A percentile compares a stretch with the other conserved stretches of the same genome.
Conservation (phyloP, 345 rosid genomes). For the Gossypium australe region DNA sequence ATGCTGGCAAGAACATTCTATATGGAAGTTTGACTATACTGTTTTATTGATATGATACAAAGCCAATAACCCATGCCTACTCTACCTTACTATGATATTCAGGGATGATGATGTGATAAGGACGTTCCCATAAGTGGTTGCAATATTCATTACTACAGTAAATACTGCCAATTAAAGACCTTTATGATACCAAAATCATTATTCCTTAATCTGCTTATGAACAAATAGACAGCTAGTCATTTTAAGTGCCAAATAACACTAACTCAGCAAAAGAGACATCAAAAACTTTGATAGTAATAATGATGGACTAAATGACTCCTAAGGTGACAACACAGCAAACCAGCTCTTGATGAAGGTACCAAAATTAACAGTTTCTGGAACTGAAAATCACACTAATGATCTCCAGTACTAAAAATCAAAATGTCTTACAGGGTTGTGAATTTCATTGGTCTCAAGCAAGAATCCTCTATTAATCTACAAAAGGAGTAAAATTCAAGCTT, state of each 20-base stretch:
- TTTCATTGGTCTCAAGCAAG: background rate
- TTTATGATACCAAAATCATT: background rate
- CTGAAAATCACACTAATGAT: background rate
- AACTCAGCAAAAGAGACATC: background rate
- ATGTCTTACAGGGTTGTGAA: background rate
- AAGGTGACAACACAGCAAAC: background rate
- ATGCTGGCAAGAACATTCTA: background rate
- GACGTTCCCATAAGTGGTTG: background rate
- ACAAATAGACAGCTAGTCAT: background rate
- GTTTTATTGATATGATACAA: background rate
- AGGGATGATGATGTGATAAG: background rate
- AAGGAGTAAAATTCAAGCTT: background rate
- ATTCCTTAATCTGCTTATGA: background rate
- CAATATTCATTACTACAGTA: background rate
- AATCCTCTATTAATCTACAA: background rate
- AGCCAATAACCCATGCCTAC: background rate
- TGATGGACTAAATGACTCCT: background rate
- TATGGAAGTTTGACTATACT: background rate
- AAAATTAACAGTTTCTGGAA: background rate
- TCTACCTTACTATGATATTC: background rate
- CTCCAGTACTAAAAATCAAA: background rate
- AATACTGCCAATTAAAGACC: background rate
- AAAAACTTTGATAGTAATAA: background rate
- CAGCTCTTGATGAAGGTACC: background rate
- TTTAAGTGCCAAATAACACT: background rate